Conservation (phyloP, 352 stramenopile genomes). For the Globisporangium apiculatum region DNA sequence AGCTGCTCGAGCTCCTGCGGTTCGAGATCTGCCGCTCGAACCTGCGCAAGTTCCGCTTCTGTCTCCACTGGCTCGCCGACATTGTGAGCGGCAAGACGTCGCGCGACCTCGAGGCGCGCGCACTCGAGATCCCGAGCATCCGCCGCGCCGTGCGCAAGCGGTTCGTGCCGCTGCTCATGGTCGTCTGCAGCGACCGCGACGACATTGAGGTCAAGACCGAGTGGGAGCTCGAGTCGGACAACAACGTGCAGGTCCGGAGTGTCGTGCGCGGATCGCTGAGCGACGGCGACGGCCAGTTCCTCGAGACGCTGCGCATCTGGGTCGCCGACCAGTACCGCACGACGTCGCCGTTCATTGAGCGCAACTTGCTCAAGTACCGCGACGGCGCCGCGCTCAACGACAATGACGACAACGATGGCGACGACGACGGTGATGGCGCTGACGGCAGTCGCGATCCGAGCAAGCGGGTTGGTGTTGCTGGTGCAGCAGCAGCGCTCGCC, state of each 20-base stretch:
- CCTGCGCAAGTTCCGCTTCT: conserved; percentile 81
- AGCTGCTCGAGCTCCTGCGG: conserved; percentile 73
- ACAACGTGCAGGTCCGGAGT: conserved; percentile 54
- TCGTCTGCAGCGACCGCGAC: conserved; percentile 67
- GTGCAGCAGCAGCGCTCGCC: too few relatives aligned
- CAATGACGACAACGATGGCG: conserved; percentile 17
- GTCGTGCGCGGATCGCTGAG: conserved; percentile 44
- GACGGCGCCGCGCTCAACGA: conserved; percentile 56
- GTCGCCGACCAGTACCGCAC: conserved; percentile 81
- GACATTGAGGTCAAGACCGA: conserved; percentile 84
- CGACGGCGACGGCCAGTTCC: conserved; percentile 60
- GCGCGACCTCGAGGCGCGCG: conserved; percentile 61
- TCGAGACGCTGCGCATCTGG: conserved; percentile 82
- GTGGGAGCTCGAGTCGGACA: conserved; percentile 79
- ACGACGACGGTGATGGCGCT: neutral
- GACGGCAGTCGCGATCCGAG: too few relatives aligned
- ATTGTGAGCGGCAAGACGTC: conserved; percentile 76
- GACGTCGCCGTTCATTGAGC: conserved; percentile 81
- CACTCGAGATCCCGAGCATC: conserved; percentile 75
- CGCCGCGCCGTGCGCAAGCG: conserved; percentile 70
- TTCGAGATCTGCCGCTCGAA: conserved; percentile 86
- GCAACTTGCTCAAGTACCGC: conserved; percentile 73
- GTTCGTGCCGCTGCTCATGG: conserved; percentile 73
- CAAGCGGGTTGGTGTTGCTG: too few relatives aligned
- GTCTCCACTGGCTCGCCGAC: conserved; percentile 77